Evolutionary conservation across 1,139 yeast species (phyloP), one percentile per base, ranked within the genome.

Genomic region (Nadsonia starkeyi-henricii): DNA sequence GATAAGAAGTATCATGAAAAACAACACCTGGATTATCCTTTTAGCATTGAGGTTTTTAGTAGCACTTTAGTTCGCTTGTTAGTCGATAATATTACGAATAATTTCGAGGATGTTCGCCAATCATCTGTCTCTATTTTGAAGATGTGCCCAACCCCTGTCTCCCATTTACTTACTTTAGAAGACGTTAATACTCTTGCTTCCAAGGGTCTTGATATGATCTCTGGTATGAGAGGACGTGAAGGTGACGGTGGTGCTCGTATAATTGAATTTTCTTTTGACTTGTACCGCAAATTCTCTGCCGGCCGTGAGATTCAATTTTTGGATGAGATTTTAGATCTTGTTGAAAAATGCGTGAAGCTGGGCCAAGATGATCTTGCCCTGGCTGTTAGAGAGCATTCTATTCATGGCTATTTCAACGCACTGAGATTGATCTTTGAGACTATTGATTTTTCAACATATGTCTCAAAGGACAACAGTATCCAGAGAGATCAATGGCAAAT

Each of bases 241-340:
- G 82, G 88, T 47, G 96, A 89, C 53, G 81, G 89, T 23, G 96
- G 93, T 9, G 89, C 95, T 0, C 73, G 79, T 43, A 66, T 81
- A 15, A 65, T 81, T 42, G 77, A 75, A 55, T 72, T 81, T 52
- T 45, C 72, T 64, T 56, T 60, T 57, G 45, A 58, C 60, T 50
- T 64, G 9, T 52, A 53, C 41, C 45, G 50, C n/a, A 58, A 58
- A 37, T 51, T 55, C 3, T 52, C 54, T 13, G 46, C 47, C 50
- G 47, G 63, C 18, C 43, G 61, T 45, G 53, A 56, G 2, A 52
- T 59, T 5, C 57, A 55, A 1, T 63, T 72, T 20, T 53, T 78
- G 8, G 55, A 62, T 1, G 46, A 53, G 0, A 57, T 78, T 26
- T 50, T 72, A 1, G 55, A 57, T 0, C 58, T 59, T 43, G 62